These are phyloP conservation scores for Asterochloris sp. DNA, from an alignment of 139 green algal species.

Conservation along the genomic window DNA sequence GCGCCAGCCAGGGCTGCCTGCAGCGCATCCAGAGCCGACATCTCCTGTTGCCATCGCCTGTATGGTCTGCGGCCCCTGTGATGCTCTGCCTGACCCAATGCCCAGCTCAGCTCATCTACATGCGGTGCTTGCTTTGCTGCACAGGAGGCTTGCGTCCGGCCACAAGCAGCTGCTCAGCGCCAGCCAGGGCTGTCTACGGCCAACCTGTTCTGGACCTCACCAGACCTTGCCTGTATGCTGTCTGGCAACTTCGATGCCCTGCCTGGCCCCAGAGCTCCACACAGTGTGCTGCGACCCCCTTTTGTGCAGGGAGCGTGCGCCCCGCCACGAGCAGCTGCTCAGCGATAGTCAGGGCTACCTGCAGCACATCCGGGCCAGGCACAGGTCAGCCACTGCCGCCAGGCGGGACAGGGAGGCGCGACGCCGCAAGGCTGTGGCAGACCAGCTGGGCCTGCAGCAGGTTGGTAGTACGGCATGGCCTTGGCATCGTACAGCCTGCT, in stretches of 20 bases:
- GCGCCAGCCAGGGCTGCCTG: neutral
- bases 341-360: slow-evolving; percentile 51
- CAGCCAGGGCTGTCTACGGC: neutral
- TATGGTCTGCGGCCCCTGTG: too few species aligned
- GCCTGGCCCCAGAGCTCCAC: too few species aligned
- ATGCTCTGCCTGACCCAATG: too few species aligned
- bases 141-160: neutral
- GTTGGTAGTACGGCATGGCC: neutral
- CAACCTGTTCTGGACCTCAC: neutral
- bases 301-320: slow-evolving; percentile 24
- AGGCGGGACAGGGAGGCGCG: slow-evolving; percentile 61
- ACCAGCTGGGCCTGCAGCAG: slow-evolving; percentile 12
- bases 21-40: neutral
- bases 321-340: slow-evolving; percentile 36
- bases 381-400: slow-evolving; percentile 46
- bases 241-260: too few species aligned
- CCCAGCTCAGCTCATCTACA: too few species aligned
- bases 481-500: neutral
- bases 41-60: too few species aligned
- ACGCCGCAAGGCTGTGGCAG: slow-evolving; percentile 33
- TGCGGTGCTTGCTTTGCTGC: too few species aligned
- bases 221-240: too few species aligned
- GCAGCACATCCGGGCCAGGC: slow-evolving; percentile 39
- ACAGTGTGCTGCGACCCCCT: too few species aligned
- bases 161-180: neutral